phyloP scores from a whole-genome alignment of 2,329 filamentous ascomycete species.

The Fusarium torulosum region DNA sequence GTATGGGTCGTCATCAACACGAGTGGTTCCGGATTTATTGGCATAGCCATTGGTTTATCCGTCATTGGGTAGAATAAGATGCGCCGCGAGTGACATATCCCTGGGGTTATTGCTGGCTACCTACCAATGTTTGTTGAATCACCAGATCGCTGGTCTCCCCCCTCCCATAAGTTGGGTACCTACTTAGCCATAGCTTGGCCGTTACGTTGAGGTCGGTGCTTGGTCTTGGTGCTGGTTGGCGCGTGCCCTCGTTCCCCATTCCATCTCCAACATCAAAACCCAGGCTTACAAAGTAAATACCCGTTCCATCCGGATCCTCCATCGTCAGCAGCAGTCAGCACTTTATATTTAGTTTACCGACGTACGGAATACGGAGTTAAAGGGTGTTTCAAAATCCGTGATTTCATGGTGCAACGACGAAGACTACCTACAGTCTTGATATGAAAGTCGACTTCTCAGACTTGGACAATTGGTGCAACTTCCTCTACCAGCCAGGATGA shows the following conservation, averaged over 20 bases:
- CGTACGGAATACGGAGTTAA: not conserved
- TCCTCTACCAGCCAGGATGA: not conserved
- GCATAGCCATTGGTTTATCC: conserved; percentile 17
- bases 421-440: not conserved
- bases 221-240: conserved; percentile 4
- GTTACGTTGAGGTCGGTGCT: conserved; percentile 31
- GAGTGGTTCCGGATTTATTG: conserved; percentile 8
- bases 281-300: not conserved
- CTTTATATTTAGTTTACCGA: conserved; percentile 20
- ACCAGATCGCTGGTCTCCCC: conserved; percentile 13
- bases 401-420: not conserved
- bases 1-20: conserved; percentile 27
- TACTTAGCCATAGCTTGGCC: conserved; percentile 22
- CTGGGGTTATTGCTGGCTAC: not conserved
- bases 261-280: not conserved
- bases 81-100: conserved; percentile 2
- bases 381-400: not conserved
- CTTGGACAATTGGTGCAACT: not conserved
- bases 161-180: no score
- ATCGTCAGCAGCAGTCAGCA: conserved; percentile 32
- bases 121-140: no score
- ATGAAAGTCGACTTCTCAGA: not conserved
- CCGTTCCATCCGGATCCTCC: conserved; percentile 3
- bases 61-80: not conserved
- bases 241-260: conserved; percentile 4